phyloP scores from a whole-genome alignment of 495 filamentous ascomycete genomes.

The Aspergillus egyptiacus region DNA sequence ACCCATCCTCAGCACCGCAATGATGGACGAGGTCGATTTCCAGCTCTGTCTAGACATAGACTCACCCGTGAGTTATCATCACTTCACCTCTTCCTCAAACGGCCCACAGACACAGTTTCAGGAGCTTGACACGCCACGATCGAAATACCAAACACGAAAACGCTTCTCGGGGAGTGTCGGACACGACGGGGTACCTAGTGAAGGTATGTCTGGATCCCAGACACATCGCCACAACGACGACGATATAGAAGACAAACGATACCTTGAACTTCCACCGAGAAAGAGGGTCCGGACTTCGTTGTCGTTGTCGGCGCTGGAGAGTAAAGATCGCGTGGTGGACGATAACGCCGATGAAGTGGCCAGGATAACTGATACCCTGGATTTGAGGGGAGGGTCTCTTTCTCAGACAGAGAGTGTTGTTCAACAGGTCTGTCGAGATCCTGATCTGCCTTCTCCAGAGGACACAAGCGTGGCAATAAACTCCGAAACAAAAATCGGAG shows the following conservation, averaged over 20 bases:
- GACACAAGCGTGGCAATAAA: not conserved
- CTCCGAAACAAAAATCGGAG: too few species aligned
- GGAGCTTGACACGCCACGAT: not conserved
- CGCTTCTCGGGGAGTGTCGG: not conserved
- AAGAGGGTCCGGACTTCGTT: slow-evolving; percentile 1
- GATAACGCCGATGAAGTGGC: not conserved
- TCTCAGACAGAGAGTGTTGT: not conserved
- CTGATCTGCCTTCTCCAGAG: not conserved
- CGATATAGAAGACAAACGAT: not conserved
- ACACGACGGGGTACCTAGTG: not conserved
- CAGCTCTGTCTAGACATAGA: slow-evolving; percentile 20
- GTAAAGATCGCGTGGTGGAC: not conserved
- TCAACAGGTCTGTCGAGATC: not conserved
- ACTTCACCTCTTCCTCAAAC: not conserved
- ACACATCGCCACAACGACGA: not conserved
- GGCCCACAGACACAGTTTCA: not conserved
- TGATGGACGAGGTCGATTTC: slow-evolving; percentile 19
- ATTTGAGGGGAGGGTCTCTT: not conserved
- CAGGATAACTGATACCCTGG: not conserved
- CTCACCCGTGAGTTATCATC: slow-evolving; percentile 12
- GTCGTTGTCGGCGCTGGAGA: not conserved
- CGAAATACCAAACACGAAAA: not conserved
- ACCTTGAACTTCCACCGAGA: not conserved
- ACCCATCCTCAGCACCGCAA: not conserved
- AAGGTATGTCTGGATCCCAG: not conserved